Percentiles rank a stretch among this genome's conserved stretches.
These are phyloP conservation scores for Diospyros kaki DNA, from an alignment of 148 eudicot species.

Conservation along the genomic window DNA sequence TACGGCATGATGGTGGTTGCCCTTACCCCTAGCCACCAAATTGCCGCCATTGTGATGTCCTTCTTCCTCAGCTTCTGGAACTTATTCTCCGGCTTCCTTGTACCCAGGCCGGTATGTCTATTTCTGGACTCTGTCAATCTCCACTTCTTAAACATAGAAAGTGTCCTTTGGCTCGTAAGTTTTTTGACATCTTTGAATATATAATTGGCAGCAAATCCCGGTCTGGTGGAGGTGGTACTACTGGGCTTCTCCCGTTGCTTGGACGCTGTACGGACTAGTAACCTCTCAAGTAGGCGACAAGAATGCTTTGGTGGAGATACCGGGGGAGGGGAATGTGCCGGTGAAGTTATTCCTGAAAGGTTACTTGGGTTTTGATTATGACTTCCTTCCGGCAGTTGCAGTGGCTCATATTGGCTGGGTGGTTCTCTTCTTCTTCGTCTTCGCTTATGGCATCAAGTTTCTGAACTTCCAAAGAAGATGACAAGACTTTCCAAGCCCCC, in stretches of 20 bases:
- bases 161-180: background rate
- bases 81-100: constrained; percentile 57
- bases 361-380: constrained; percentile 39
- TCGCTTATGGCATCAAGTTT: constrained; percentile 52
- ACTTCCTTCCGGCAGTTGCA: constrained; percentile 47
- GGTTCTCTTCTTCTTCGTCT: constrained; percentile 40
- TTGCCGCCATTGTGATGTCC: constrained; percentile 45
- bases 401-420: constrained; percentile 46
- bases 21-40: constrained; percentile 51
- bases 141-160: background rate
- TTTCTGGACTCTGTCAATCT: background rate
- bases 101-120: constrained; percentile 43
- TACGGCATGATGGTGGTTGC: constrained; percentile 78
- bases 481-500: constrained; percentile 24
- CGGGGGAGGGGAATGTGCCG: constrained; percentile 29
- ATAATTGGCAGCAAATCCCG: constrained; percentile 51
- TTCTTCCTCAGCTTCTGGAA: constrained; percentile 68
- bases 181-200: background rate
- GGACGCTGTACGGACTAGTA: constrained; percentile 71
- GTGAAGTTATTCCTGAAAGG: constrained; percentile 30
- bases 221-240: constrained; percentile 87
- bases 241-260: constrained; percentile 55
- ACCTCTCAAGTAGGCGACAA: constrained; percentile 54
- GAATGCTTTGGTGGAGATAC: constrained; percentile 22
- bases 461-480: constrained; percentile 59